Conservation (phyloP, 2,329 filamentous ascomycete genomes). For the Aspergillus fumigatus region DNA sequence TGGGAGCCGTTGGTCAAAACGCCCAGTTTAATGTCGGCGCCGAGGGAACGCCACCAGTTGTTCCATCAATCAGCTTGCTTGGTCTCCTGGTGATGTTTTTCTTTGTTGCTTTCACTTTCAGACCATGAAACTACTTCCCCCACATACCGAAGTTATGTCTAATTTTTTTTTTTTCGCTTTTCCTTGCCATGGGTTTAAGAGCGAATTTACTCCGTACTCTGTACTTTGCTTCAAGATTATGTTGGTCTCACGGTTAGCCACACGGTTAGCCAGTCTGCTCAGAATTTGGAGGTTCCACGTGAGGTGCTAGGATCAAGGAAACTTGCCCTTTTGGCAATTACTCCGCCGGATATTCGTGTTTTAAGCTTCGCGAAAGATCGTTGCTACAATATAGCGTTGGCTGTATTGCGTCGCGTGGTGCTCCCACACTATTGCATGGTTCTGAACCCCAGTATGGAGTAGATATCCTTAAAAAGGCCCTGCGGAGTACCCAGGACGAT, state of each 20-base stretch:
- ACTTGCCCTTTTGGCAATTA: not conserved
- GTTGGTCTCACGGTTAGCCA: not conserved
- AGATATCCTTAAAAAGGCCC: slow-evolving; percentile 17
- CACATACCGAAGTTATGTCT: slow-evolving; percentile 9
- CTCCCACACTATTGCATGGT: slow-evolving; percentile 12
- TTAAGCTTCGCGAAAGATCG: not conserved
- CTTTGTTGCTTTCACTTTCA: not conserved
- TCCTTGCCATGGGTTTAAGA: not conserved
- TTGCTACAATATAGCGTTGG: not conserved
- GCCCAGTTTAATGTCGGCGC: too few species aligned
- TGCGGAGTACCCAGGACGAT: slow-evolving; percentile 11
- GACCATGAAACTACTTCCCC: slow-evolving; percentile 2
- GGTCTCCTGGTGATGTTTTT: slow-evolving; percentile 1
- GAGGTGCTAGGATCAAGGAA: not conserved
- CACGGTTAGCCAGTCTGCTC: not conserved
- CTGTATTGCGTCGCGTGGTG: not conserved
- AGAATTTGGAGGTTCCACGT: not conserved
- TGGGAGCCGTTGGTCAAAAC: not conserved
- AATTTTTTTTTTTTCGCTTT: slow-evolving; percentile 5
- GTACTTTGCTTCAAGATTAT: not conserved
- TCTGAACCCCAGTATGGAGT: slow-evolving; percentile 11
- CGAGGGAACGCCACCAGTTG: slow-evolving; percentile 12
- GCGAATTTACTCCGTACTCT: too few species aligned
- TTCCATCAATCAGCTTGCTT: slow-evolving; percentile 21
- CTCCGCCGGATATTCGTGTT: not conserved